Evolutionary conservation across 345 rosid genomes (phyloP).

Genomic region (Bruguiera gymnorhiza): DNA sequence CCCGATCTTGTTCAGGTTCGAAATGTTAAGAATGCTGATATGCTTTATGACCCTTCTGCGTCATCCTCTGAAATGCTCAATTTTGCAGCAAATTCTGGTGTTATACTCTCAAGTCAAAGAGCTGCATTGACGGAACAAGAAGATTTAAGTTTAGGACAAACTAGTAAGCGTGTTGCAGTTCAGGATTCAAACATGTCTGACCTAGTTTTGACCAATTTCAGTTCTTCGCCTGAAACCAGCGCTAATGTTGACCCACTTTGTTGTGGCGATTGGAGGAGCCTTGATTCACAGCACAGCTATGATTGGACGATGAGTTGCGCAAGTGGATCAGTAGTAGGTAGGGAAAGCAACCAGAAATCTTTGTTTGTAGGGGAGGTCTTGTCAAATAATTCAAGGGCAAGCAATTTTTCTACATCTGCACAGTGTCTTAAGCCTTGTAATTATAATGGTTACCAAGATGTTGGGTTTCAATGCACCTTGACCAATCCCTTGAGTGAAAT

Average conservation of each 20-base stretch:
- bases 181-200: slow-evolving; percentile 19
- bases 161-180: background rate
- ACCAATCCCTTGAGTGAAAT: slow-evolving; percentile 28
- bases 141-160: background rate
- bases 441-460: slow-evolving; percentile 21
- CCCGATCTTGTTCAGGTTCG: slow-evolving; percentile 34
- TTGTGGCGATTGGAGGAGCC: slow-evolving; percentile 28
- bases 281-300: slow-evolving; percentile 26
- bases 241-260: slow-evolving; percentile 27
- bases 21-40: slow-evolving; percentile 21
- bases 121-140: slow-evolving; percentile 27
- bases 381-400: slow-evolving; percentile 36
- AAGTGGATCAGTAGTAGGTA: slow-evolving; percentile 31
- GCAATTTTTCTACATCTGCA: slow-evolving; percentile 14
- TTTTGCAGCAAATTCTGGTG: slow-evolving; percentile 17
- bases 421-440: slow-evolving; percentile 24
- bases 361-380: slow-evolving; percentile 34
- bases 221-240: slow-evolving; percentile 7
- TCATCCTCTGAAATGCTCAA: slow-evolving; percentile 25
- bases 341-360: slow-evolving; percentile 33
- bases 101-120: slow-evolving; percentile 8
- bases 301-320: slow-evolving; percentile 46
- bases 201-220: slow-evolving; percentile 18
- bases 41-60: slow-evolving; percentile 20
- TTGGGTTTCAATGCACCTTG: slow-evolving; percentile 17